phyloP scores from a whole-genome alignment of 768 basidiomycete species.

The Boletus sp. region DNA sequence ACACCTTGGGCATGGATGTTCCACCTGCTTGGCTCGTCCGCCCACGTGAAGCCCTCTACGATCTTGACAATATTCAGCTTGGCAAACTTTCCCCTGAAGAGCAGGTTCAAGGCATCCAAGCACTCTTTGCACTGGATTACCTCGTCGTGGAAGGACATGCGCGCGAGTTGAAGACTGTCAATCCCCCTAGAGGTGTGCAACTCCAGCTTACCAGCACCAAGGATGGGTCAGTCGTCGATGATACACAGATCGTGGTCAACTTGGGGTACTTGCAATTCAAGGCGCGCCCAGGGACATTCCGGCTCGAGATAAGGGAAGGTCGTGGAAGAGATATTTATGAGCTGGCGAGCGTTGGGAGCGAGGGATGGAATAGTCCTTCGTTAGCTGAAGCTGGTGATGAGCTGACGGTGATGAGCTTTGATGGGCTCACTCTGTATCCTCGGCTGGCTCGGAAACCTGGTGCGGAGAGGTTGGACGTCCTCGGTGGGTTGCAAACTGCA shows the following conservation, averaged over 20 bases:
- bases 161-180: conserved; percentile 59
- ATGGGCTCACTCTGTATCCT: conserved; percentile 87
- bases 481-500: conserved; percentile 44
- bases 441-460: conserved; percentile 65
- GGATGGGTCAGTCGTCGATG: conserved; percentile 51
- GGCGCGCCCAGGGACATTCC: conserved; percentile 84
- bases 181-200: conserved; percentile 87
- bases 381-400: conserved; percentile 68
- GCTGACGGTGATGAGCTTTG: conserved; percentile 84
- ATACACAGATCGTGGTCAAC: conserved; percentile 92
- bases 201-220: conserved; percentile 65
- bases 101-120: conserved; percentile 53
- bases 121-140: conserved; percentile 84
- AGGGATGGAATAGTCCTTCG: conserved; percentile 80
- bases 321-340: conserved; percentile 75
- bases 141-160: conserved; percentile 95
- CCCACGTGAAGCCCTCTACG: conserved; percentile 82
- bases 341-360: conserved; percentile 83
- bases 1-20: conserved; percentile 91
- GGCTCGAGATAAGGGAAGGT: conserved; percentile 78
- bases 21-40: conserved; percentile 91
- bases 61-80: conserved; percentile 94
- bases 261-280: conserved; percentile 96
- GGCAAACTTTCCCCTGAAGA: conserved; percentile 58
- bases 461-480: conserved; percentile 79